These are phyloP conservation scores for Rhizopus stolonifer DNA, from an alignment of 371 early-diverging fungal species.

Conservation along the genomic window DNA sequence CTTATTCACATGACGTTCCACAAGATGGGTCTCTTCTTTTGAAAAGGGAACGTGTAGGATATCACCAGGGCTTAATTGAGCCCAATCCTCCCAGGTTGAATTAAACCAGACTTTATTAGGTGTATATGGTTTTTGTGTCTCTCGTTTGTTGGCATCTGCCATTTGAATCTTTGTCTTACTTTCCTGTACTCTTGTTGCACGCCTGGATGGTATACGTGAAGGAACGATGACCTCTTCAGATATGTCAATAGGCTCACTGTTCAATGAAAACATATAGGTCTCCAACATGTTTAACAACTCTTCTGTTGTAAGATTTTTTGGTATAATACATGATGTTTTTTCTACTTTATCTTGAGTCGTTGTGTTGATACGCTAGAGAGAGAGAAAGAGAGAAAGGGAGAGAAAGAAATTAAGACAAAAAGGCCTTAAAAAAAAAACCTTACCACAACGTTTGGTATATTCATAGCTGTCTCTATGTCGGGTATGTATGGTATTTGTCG, in stretches of 20 bases:
- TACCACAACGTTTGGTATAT: neutral
- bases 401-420: too few relatives aligned
- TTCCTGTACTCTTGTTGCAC: neutral
- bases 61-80: slow-evolving; percentile 33
- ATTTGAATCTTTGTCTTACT: neutral
- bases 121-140: slow-evolving; percentile 28
- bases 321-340: neutral
- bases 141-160: neutral
- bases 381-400: too few relatives aligned
- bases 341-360: neutral
- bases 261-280: slow-evolving; percentile 10
- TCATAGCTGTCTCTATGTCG: neutral
- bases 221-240: neutral
- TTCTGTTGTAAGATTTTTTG: neutral
- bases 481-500: neutral
- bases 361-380: slow-evolving; percentile 1
- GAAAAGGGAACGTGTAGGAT: slow-evolving; percentile 41
- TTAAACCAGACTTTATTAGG: slow-evolving; percentile 34
- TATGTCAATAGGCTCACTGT: neutral
- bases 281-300: slow-evolving; percentile 10
- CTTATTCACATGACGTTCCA: slow-evolving; percentile 1
- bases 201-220: neutral
- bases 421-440: too few relatives aligned
- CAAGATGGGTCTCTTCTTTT: neutral
- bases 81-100: slow-evolving; percentile 49